Conservation (phyloP, 306 rosid species). For the Casuarina glauca region DNA sequence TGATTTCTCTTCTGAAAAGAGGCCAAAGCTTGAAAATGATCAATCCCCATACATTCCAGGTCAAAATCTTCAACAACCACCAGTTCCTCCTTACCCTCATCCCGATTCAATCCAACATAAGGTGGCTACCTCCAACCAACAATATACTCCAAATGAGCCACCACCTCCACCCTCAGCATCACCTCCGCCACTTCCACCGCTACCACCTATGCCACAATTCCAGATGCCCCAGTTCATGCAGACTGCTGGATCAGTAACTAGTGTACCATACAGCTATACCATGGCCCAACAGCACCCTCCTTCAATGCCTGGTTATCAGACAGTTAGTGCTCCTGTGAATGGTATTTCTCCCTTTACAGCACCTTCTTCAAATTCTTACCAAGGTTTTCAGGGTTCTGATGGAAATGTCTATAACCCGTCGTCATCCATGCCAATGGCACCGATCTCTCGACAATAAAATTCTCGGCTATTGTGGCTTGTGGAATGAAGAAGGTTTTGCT, state of each 20-base stretch:
- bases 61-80: conserved; percentile 59
- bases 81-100: conserved; percentile 51
- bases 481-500: conserved; percentile 19
- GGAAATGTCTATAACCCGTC: conserved; percentile 76
- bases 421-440: conserved; percentile 80
- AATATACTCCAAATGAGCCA: conserved; percentile 56
- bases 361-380: conserved; percentile 59
- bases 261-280: conserved; percentile 56
- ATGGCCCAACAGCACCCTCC: conserved; percentile 53
- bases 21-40: conserved; percentile 69
- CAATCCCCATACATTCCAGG: conserved; percentile 53
- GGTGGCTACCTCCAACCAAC: conserved; percentile 52
- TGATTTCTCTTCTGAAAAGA: conserved; percentile 74
- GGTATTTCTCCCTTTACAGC: conserved; percentile 51
- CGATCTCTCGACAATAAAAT: conserved; percentile 75
- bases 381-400: conserved; percentile 84
- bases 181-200: conserved; percentile 87
- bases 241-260: conserved; percentile 59
- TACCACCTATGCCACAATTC: conserved; percentile 76
- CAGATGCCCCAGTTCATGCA: conserved; percentile 66
- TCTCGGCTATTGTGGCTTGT: conserved; percentile 22
- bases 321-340: conserved; percentile 46
- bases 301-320: conserved; percentile 50
- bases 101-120: conserved; percentile 55
- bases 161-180: conserved; percentile 89